Conservation (phyloP, 768 basidiomycete genomes). For the Mycena filopes region DNA sequence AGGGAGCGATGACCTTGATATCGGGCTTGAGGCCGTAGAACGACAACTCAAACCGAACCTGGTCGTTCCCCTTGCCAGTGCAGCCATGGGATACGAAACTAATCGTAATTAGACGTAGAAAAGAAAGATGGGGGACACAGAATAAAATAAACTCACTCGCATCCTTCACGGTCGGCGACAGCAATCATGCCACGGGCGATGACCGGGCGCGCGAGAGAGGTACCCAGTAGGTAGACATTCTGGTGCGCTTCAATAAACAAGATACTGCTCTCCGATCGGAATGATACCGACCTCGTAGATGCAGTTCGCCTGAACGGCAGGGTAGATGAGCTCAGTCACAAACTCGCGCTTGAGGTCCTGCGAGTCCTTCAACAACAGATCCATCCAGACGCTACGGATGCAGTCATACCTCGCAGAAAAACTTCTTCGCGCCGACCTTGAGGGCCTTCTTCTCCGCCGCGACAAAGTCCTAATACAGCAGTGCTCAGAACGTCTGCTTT, state of each 20-base stretch:
- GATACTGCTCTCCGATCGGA: not conserved
- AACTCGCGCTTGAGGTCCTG: constrained; percentile 97
- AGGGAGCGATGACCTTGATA: constrained; percentile 99
- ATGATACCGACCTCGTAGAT: constrained; percentile 86
- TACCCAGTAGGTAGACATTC: constrained; percentile 97
- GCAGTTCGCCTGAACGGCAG: constrained; percentile 97
- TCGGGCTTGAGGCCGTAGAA: constrained; percentile 99
- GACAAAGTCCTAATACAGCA: constrained; percentile 84
- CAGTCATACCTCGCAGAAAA: constrained; percentile 82
- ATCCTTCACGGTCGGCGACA: constrained; percentile 88
- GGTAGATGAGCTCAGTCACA: constrained; percentile 95
- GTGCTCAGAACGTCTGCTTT: constrained; percentile 23
- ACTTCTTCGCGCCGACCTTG: constrained; percentile 93
- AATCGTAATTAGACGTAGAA: not conserved
- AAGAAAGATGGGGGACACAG: not conserved
- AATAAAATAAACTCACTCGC: constrained; percentile 77
- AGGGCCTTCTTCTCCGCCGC: constrained; percentile 92
- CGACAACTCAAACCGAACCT: constrained; percentile 98
- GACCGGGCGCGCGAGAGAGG: constrained; percentile 97
- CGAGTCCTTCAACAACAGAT: not conserved
- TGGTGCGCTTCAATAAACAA: constrained; percentile 42
- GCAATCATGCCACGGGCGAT: constrained; percentile 99
- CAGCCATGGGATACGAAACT: constrained; percentile 98
- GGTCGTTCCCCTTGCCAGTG: constrained; percentile 99
- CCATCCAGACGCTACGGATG: not conserved